Evolutionary conservation across 768 basidiomycete genomes (phyloP).

Genomic region (Ephemerocybe angulata): DNA sequence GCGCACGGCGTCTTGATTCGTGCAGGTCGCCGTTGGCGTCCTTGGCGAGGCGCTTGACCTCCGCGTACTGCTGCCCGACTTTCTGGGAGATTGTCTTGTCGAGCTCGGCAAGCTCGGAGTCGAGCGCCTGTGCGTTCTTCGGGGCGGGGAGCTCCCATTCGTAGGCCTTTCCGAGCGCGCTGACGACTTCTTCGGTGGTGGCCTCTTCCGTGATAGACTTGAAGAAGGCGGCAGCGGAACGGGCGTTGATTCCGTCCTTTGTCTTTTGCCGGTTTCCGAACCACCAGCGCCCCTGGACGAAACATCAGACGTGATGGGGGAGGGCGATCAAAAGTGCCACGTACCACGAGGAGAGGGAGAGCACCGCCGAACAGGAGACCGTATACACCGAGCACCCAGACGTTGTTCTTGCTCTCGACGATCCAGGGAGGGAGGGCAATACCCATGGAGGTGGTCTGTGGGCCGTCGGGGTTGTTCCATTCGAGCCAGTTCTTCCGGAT

Average conservation of each 20-base stretch:
- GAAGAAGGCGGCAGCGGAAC: conserved; percentile 86
- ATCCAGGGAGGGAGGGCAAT: conserved; percentile 95
- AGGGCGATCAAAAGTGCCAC: neutral
- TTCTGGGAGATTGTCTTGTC: conserved; percentile 48
- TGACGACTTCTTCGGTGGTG: conserved; percentile 66
- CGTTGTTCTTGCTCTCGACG: conserved; percentile 85
- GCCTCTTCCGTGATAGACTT: conserved; percentile 80
- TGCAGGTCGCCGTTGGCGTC: conserved; percentile 34
- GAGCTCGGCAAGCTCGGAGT: conserved; percentile 43
- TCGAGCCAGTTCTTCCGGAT: conserved; percentile 86
- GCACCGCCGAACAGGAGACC: conserved; percentile 84
- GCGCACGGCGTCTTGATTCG: conserved; percentile 46
- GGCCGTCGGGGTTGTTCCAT: conserved; percentile 94
- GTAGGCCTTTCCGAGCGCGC: conserved; percentile 64
- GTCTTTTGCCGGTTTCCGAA: conserved; percentile 87
- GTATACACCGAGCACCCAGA: conserved; percentile 87
- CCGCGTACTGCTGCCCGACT: conserved; percentile 53
- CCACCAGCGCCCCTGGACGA: conserved; percentile 50
- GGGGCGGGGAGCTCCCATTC: conserved; percentile 48
- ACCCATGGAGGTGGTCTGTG: conserved; percentile 91
- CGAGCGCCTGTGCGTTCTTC: conserved; percentile 21
- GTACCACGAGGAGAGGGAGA: conserved; percentile 72
- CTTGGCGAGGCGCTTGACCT: conserved; percentile 41
- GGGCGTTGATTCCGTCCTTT: conserved; percentile 83
- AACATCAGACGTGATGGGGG: neutral